Evolutionary conservation across 2,329 filamentous ascomycete genomes (phyloP).

Genomic region (Monilinia vaccinii-corymbosi): DNA sequence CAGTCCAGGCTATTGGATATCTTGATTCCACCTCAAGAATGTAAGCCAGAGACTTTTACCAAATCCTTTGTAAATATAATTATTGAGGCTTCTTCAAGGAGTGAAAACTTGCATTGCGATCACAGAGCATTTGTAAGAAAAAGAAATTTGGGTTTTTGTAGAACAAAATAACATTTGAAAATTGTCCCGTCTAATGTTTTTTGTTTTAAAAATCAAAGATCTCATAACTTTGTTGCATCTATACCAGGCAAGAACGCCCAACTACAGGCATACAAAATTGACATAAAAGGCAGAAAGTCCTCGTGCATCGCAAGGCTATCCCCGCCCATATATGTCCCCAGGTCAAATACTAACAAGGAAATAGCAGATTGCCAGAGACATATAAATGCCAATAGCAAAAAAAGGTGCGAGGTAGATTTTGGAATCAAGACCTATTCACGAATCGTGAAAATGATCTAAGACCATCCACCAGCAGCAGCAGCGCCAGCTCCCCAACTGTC

Average conservation of each 20-base stretch:
- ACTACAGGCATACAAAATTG: slow-evolving; percentile 1
- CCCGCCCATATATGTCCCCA: neutral
- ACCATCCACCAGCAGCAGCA: neutral
- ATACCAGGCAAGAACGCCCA: slow-evolving; percentile 1
- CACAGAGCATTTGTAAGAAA: neutral
- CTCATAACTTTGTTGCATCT: neutral
- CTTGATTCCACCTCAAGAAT: too few species aligned
- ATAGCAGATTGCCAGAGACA: neutral
- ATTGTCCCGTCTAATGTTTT: neutral
- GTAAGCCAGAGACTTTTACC: too few species aligned
- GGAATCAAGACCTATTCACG: neutral
- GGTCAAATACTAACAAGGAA: neutral
- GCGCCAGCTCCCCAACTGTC: neutral
- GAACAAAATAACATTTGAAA: neutral
- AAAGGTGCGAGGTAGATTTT: neutral
- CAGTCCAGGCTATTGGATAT: too few species aligned
- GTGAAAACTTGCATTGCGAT: neutral
- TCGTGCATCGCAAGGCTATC: neutral
- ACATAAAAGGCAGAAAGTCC: neutral
- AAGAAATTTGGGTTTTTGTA: neutral
- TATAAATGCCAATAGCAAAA: neutral
- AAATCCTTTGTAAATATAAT: too few species aligned
- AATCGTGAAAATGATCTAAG: neutral
- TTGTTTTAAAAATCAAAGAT: neutral
- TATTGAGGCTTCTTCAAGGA: neutral